Evolutionary conservation across 164 flowering plant genomes (phyloP).

Genomic region (Stephania yunnanensis): DNA sequence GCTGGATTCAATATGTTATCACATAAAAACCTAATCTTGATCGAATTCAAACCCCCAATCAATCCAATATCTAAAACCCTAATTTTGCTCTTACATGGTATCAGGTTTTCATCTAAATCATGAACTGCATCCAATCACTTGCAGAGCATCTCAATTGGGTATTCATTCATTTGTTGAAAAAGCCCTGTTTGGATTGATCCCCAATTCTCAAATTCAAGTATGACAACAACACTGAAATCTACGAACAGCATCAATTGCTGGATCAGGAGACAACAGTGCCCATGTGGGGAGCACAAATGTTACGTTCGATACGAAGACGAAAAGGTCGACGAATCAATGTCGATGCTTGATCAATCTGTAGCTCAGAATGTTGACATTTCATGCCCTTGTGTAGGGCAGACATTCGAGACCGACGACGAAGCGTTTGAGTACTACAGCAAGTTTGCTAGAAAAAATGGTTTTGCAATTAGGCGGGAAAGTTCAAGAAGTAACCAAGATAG

Average conservation of each 20-base stretch:
- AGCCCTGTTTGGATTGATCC: not conserved
- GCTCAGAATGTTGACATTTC: slow-evolving; percentile 15
- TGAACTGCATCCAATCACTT: not conserved
- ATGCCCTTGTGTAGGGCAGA: slow-evolving; percentile 60
- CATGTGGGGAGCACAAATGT: slow-evolving; percentile 79
- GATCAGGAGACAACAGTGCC: slow-evolving; percentile 65
- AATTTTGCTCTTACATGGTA: not conserved
- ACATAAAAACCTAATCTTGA: not conserved
- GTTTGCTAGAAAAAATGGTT: slow-evolving; percentile 63
- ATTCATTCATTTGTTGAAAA: not conserved
- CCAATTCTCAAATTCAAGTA: not conserved
- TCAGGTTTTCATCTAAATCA: not conserved
- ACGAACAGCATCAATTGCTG: slow-evolving; percentile 24
- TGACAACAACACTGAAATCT: slow-evolving; percentile 13
- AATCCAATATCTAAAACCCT: not conserved
- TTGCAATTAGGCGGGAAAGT: slow-evolving; percentile 62
- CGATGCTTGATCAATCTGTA: not conserved
- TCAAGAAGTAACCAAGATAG: slow-evolving; percentile 50
- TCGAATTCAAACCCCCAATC: not conserved
- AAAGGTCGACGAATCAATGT: slow-evolving; percentile 21
- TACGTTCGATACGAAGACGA: slow-evolving; percentile 42
- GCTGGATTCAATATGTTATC: not conserved
- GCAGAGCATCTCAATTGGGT: not conserved
- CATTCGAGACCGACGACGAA: slow-evolving; percentile 57
- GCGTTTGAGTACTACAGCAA: slow-evolving; percentile 58